Conservation (phyloP, 2,329 filamentous ascomycete genomes). For the Elsinoe ampelina region DNA sequence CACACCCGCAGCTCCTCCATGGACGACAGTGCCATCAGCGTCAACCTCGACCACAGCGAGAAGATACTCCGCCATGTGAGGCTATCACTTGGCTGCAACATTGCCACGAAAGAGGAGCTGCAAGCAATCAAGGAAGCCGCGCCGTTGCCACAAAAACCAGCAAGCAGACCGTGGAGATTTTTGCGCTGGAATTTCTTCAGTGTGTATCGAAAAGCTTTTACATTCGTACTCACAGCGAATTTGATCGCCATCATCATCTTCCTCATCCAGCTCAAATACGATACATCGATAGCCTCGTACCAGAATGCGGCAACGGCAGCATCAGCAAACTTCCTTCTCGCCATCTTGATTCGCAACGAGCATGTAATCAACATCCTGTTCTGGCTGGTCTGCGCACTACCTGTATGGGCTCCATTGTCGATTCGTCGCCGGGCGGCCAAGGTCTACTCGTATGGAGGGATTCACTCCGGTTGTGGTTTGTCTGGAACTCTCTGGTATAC, state of each 20-base stretch:
- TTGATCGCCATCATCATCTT: constrained; percentile 20
- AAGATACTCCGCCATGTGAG: not conserved
- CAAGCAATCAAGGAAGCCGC: constrained; percentile 16
- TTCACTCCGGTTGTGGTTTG: constrained; percentile 31
- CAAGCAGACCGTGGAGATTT: constrained; percentile 18
- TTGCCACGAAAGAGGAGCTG: constrained; percentile 21
- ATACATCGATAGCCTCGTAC: constrained; percentile 19
- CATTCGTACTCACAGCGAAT: constrained; percentile 23
- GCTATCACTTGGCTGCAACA: constrained; percentile 13
- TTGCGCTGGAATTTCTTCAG: constrained; percentile 25
- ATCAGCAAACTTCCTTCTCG: constrained; percentile 27
- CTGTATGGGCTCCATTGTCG: constrained; percentile 26
- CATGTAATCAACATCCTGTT: constrained; percentile 33
- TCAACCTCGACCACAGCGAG: not conserved
- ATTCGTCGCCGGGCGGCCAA: constrained; percentile 31
- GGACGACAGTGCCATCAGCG: constrained; percentile 9
- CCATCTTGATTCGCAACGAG: constrained; percentile 32
- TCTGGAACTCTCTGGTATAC: constrained; percentile 38
- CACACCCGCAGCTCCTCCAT: constrained; percentile 6
- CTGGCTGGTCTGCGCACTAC: constrained; percentile 25
- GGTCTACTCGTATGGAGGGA: constrained; percentile 33
- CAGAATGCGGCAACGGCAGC: constrained; percentile 26
- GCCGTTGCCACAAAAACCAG: constrained; percentile 20
- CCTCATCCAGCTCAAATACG: constrained; percentile 13
- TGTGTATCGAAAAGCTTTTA: constrained; percentile 26